Evolutionary conservation across 1,284 basidiomycete genomes (phyloP).

Genomic region (Sphagnurus paluster): DNA sequence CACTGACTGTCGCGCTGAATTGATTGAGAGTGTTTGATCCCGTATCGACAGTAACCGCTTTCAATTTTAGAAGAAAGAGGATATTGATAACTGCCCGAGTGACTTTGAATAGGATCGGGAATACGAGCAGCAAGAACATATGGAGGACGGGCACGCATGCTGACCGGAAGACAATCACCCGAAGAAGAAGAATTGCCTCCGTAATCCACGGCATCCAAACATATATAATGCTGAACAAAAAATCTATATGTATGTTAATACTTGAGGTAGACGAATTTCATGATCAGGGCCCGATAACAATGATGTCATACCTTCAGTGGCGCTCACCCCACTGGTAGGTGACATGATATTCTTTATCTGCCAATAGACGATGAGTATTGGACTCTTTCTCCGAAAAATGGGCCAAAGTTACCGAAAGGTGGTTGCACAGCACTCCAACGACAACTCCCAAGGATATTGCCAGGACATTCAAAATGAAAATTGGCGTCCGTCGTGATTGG

Average conservation of each 20-base stretch:
- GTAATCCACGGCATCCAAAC: conserved; percentile 8
- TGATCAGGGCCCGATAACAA: background rate
- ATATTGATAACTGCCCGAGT: conserved; percentile 3
- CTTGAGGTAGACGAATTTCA: too few relatives aligned
- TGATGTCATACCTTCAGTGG: conserved; percentile 5
- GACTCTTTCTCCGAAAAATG: too few relatives aligned
- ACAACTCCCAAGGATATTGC: conserved; percentile 1
- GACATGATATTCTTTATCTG: conserved; percentile 4
- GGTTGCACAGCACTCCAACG: background rate
- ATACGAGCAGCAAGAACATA: background rate
- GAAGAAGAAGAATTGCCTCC: background rate
- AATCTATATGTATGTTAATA: too few relatives aligned
- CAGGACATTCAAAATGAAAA: too few relatives aligned
- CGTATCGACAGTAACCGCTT: background rate
- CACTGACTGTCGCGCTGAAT: background rate
- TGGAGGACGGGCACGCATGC: background rate
- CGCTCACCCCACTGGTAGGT: background rate
- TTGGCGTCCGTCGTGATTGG: conserved; percentile 1
- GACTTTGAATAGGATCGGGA: background rate
- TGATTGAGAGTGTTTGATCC: too few relatives aligned
- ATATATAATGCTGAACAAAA: background rate
- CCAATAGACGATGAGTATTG: too few relatives aligned
- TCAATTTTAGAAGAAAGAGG: background rate
- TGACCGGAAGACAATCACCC: background rate
- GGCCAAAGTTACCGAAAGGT: conserved; percentile 1